Evolutionary conservation across 2,329 filamentous ascomycete genomes (phyloP).

Genomic region (Penicillium crustosum): DNA sequence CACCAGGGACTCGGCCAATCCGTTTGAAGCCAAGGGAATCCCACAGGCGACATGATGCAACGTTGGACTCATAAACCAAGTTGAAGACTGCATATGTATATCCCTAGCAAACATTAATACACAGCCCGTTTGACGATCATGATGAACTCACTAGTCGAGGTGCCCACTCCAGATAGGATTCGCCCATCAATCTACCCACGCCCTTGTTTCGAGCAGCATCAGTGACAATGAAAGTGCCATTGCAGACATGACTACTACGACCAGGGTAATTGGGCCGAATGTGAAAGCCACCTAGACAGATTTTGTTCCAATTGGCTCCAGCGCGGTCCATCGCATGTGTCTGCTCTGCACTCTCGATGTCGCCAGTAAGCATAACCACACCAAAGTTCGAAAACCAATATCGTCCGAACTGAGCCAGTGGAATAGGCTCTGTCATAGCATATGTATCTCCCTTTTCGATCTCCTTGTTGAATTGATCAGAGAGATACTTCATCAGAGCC

Average conservation of each 20-base stretch:
- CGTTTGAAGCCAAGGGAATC: conserved; percentile 89
- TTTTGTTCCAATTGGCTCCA: conserved; percentile 72
- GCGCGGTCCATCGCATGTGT: conserved; percentile 48
- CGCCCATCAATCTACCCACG: conserved; percentile 73
- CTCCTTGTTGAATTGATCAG: conserved; percentile 81
- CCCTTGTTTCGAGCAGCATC: conserved; percentile 71
- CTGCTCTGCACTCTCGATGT: conserved; percentile 64
- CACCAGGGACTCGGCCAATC: conserved; percentile 76
- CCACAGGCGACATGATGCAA: conserved; percentile 87
- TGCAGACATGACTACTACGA: conserved; percentile 83
- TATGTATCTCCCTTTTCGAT: conserved; percentile 92
- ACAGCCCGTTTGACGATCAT: conserved; percentile 31
- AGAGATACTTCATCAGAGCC: conserved; percentile 73
- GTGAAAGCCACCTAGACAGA: conserved; percentile 87
- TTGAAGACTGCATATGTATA: conserved; percentile 95
- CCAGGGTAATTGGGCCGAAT: conserved; percentile 94
- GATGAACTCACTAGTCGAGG: conserved; percentile 55
- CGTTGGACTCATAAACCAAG: conserved; percentile 89
- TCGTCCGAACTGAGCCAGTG: conserved; percentile 69
- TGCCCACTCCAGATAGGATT: conserved; percentile 75
- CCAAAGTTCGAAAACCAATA: conserved; percentile 94
- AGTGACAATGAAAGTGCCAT: conserved; percentile 72
- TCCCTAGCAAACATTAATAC: conserved; percentile 52
- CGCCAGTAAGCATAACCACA: conserved; percentile 81
- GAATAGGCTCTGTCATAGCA: conserved; percentile 76